Percentiles rank a stretch among this genome's conserved stretches.
Conservation (phyloP, 2,329 filamentous ascomycete species). For the Raffaelea arxii region DNA sequence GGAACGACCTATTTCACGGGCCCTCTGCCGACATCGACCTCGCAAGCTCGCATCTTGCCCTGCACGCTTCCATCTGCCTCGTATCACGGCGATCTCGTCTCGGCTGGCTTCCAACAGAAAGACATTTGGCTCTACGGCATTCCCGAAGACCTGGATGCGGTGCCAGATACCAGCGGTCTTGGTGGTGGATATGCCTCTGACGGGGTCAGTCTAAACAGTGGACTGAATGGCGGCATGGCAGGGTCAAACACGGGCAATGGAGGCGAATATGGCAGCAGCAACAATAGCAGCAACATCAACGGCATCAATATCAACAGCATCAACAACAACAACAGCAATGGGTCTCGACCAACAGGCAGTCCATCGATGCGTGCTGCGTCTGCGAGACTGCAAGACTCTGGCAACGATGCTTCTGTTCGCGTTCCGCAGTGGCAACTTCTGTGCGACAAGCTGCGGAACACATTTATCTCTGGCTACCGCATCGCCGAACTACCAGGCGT, state of each 20-base stretch:
- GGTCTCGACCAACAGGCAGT: constrained; percentile 26
- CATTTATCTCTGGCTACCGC: constrained; percentile 57
- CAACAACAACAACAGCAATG: constrained; percentile 4
- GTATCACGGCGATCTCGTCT: constrained; percentile 60
- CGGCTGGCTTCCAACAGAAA: constrained; percentile 61
- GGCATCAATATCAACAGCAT: constrained; percentile 18
- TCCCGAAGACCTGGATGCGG: constrained; percentile 60
- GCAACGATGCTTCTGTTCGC: constrained; percentile 20
- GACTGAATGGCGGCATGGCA: neutral
- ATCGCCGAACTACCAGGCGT: constrained; percentile 57
- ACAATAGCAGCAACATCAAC: constrained; percentile 2
- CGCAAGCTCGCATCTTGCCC: constrained; percentile 52
- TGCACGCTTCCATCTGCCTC: constrained; percentile 60
- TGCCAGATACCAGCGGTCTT: constrained; percentile 27
- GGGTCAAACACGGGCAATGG: neutral
- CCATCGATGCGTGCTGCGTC: constrained; percentile 29
- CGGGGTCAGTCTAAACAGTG: neutral
- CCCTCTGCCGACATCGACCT: constrained; percentile 43
- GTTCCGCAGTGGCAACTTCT: constrained; percentile 61
- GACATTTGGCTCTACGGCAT: constrained; percentile 74
- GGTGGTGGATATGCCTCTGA: neutral
- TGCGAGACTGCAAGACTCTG: constrained; percentile 23
- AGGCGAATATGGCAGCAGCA: constrained; percentile 17
- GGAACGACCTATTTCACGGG: constrained; percentile 74
- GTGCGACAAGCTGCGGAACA: constrained; percentile 59